Evolutionary conservation across 805 yeast species (phyloP), one percentile per base, ranked within the genome.

Genomic region (Yamadazyma insecticola): DNA sequence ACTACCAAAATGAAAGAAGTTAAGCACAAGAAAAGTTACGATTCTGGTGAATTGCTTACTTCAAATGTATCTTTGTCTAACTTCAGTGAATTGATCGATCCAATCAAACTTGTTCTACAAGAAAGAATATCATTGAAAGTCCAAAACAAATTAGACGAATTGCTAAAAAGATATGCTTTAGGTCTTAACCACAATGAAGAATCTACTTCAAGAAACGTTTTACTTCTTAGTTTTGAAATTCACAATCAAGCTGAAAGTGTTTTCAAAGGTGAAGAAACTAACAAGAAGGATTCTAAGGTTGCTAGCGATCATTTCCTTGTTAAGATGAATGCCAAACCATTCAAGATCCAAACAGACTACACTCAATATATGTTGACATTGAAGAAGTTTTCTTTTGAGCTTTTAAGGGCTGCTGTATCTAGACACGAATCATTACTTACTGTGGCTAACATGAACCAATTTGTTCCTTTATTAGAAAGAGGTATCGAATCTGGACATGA

Each of bases 1-100:
- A 74, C 74, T 31, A 79, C 85, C 18, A 78, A 80, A 39, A 84
- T 88, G 78, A 84, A 82, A 46, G 98, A 90, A 63, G 90, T 92
- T 21, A 89, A 87, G 52, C 80, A 77, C 42, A 86, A 85, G 50
- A 87, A 87, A 59, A 81, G 95, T 64, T 83, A 64, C 50, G 97
- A 92, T 45, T 76, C 92, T 4, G 94, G 81, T 16, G 95, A 89
- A 57, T 61, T 87, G 13, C 50, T 90, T 28, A 72, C 95, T 0
- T 56, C 76, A 11, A 76, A 77, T 47, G 72, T 90, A 21, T 63
- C 73, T 11, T 62, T 88, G 36, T 55, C 68, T 4, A 55, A 62
- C 16, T 85, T 89, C 49, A 61, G 68, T 6, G 57, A 57, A 30
- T 55, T 92, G 15, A 53, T 89, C 12, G 63, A 66, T 11, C 97